Percentiles rank a stretch among this genome's conserved stretches.
phyloP scores from a whole-genome alignment of 202 grass and related monocot genomes.

The Cymbopogon flexuosus region DNA sequence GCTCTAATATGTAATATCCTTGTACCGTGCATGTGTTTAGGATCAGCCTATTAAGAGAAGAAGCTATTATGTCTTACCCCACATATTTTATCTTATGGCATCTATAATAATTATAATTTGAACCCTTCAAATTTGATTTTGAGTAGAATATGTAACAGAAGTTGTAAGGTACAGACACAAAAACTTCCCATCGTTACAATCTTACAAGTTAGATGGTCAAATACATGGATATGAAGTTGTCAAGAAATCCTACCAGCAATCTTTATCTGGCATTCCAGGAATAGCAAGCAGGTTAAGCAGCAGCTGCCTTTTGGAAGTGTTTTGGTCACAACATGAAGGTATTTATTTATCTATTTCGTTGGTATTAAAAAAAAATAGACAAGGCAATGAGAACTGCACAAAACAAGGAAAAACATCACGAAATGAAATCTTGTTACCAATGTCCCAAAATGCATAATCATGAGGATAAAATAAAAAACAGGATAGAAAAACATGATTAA shows the following conservation, averaged over 20 bases:
- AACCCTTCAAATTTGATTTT: not conserved
- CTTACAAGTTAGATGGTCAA: constrained; percentile 3
- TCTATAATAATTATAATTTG: not conserved
- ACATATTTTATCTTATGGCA: not conserved
- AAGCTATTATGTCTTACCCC: not conserved
- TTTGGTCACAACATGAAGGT: not conserved
- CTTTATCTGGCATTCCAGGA: not conserved
- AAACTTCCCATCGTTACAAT: not conserved
- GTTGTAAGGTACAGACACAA: not conserved
- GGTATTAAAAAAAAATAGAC: not conserved
- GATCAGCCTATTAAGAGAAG: not conserved
- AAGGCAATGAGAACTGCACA: not conserved
- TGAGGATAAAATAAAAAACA: not conserved
- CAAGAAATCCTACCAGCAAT: not conserved
- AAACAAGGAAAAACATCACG: not conserved
- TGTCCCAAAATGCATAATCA: not conserved
- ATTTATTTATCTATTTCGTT: not conserved
- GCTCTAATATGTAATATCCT: not conserved
- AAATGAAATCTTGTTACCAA: not conserved
- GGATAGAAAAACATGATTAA: not conserved
- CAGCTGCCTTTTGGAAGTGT: not conserved
- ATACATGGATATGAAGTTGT: not conserved
- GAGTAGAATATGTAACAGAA: not conserved
- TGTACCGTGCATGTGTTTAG: not conserved
- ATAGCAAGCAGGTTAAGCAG: not conserved